A percentile compares a stretch with the other conserved stretches of the same genome.
phyloP scores from a whole-genome alignment of 768 basidiomycete genomes.

The Heimioporus sp. region DNA sequence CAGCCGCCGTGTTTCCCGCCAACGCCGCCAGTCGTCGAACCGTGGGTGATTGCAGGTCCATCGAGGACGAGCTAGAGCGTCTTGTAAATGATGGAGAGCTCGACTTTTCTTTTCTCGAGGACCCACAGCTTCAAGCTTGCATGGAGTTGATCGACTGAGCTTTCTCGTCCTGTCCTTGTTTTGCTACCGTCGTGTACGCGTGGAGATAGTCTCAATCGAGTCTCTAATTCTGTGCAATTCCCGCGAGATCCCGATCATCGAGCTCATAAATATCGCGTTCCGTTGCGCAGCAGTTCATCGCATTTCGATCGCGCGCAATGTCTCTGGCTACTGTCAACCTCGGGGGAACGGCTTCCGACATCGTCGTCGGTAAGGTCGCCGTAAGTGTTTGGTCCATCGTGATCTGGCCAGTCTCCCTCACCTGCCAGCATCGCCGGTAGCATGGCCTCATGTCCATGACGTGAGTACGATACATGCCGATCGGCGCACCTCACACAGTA shows the following conservation, averaged over 20 bases:
- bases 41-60: slow-evolving; percentile 9
- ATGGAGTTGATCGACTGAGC: slow-evolving; percentile 14
- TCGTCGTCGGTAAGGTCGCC: slow-evolving; percentile 38
- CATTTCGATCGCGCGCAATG: slow-evolving; percentile 20
- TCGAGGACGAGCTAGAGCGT: slow-evolving; percentile 20
- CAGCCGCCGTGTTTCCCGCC: slow-evolving; percentile 2
- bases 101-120: slow-evolving; percentile 27
- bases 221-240: too few species aligned
- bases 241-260: too few species aligned
- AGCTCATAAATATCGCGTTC: too few species aligned
- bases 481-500: neutral
- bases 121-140: slow-evolving; percentile 10
- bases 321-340: slow-evolving; percentile 31
- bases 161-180: neutral
- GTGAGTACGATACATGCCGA: slow-evolving; percentile 19
- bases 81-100: slow-evolving; percentile 22
- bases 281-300: too few species aligned
- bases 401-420: neutral
- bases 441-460: slow-evolving; percentile 38
- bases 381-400: slow-evolving; percentile 22
- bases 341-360: slow-evolving; percentile 36
- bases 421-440: neutral
- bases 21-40: neutral
- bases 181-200: neutral
- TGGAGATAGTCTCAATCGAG: too few species aligned